phyloP scores from a whole-genome alignment of 2,329 filamentous ascomycete genomes.

The Cryoendolithus antarcticus region DNA sequence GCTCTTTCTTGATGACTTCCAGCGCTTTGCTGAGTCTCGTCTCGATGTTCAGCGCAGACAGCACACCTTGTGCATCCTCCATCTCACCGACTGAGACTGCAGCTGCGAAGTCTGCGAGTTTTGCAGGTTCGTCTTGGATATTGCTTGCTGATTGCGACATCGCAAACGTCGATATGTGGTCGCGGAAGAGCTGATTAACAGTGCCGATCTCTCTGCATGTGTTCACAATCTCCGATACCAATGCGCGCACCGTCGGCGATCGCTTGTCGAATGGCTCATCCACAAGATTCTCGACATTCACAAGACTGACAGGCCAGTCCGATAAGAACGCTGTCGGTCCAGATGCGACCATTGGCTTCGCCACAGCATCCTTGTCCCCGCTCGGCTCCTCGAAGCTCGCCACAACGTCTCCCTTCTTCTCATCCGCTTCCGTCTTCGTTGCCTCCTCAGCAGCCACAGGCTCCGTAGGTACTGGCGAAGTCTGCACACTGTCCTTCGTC shows the following conservation, averaged over 20 bases:
- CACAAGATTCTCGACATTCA: slow-evolving; percentile 15
- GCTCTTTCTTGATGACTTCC: slow-evolving; percentile 88
- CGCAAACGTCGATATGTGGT: slow-evolving; percentile 94
- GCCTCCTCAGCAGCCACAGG: slow-evolving; percentile 8
- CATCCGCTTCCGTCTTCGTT: slow-evolving; percentile 38
- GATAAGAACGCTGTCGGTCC: slow-evolving; percentile 85
- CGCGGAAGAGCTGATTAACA: slow-evolving; percentile 87
- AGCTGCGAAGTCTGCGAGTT: slow-evolving; percentile 91
- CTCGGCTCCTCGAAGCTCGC: slow-evolving; percentile 86
- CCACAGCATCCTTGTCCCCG: slow-evolving; percentile 37
- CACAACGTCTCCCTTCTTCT: slow-evolving; percentile 85
- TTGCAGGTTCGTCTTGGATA: slow-evolving; percentile 85
- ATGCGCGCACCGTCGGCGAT: slow-evolving; percentile 74
- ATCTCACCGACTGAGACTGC: slow-evolving; percentile 92
- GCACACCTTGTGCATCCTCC: slow-evolving; percentile 79
- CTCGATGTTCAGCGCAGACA: slow-evolving; percentile 81
- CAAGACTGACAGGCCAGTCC: slow-evolving; percentile 39
- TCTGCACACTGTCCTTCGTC: slow-evolving; percentile 12
- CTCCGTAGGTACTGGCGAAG: slow-evolving; percentile 7
- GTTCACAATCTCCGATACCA: slow-evolving; percentile 96
- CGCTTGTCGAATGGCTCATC: slow-evolving; percentile 88
- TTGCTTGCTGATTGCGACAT: slow-evolving; percentile 93
- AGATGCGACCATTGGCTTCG: slow-evolving; percentile 36
- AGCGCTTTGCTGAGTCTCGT: slow-evolving; percentile 85
- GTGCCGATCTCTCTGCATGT: slow-evolving; percentile 95